Percentiles rank a stretch among this genome's conserved stretches.
Conservation (phyloP, 75 land plant species). For the Selaginella moellendorffii region DNA sequence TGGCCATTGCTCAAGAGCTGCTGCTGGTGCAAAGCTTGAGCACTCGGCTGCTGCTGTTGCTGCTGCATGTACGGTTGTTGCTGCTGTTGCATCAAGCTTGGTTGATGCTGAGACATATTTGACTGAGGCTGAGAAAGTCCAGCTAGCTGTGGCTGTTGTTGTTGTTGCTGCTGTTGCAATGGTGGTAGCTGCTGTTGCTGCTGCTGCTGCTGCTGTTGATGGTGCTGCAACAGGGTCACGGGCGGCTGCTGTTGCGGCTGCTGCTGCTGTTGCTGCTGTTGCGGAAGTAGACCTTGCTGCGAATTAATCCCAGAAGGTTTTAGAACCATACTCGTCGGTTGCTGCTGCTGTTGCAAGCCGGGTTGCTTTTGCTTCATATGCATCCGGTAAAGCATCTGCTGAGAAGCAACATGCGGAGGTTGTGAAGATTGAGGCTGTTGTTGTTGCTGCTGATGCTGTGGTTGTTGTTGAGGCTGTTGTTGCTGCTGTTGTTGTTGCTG, state of each 20-base stretch:
- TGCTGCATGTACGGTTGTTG: slow-evolving; percentile 35
- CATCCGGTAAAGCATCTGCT: slow-evolving; percentile 33
- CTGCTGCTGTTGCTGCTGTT: slow-evolving; percentile 27
- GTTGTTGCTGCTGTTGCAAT: slow-evolving; percentile 17
- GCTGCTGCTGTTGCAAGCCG: slow-evolving; percentile 23
- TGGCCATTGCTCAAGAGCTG: background rate
- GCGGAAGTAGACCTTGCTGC: too few relatives aligned
- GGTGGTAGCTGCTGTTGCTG: slow-evolving; percentile 16
- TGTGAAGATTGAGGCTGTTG: slow-evolving; percentile 40
- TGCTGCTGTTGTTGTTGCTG: slow-evolving; percentile 13
- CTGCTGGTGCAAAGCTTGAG: background rate
- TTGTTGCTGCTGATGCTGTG: slow-evolving; percentile 11
- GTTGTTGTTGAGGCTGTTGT: slow-evolving; percentile 1
- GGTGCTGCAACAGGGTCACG: slow-evolving; percentile 2
- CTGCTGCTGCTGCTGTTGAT: slow-evolving; percentile 18
- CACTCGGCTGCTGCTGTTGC: background rate
- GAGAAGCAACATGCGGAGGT: slow-evolving; percentile 30
- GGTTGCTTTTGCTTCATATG: slow-evolving; percentile 26
- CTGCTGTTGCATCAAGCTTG: slow-evolving; percentile 33
- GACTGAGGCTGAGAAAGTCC: slow-evolving; percentile 21
- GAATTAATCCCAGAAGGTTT: slow-evolving; percentile 17
- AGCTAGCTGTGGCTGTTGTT: slow-evolving; percentile 21
- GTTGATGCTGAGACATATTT: slow-evolving; percentile 18
- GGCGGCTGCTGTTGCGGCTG: slow-evolving; percentile 18
- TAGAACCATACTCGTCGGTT: background rate